These are phyloP conservation scores for Hanseniaspora meyeri DNA, from an alignment of 805 yeast species.

Conservation along the genomic window DNA sequence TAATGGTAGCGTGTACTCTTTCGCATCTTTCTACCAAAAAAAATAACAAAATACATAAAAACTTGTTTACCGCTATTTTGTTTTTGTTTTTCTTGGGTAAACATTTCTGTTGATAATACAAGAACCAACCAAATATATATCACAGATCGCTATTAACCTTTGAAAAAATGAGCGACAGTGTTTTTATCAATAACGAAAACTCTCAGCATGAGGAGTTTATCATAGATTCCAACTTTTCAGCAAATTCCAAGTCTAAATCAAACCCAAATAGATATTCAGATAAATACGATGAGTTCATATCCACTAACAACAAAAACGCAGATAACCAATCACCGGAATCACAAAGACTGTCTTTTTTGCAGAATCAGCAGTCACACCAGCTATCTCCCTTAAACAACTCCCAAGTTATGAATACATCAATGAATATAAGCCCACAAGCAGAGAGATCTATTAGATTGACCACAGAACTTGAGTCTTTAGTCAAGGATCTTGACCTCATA, in stretches of 20 bases:
- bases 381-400: constrained; percentile 7
- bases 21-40: no score
- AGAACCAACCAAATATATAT: no score
- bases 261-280: background rate
- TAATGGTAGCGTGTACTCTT: no score
- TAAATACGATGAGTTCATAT: background rate
- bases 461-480: constrained; percentile 23
- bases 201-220: background rate
- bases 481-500: constrained; percentile 34
- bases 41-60: no score
- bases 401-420: constrained; percentile 11
- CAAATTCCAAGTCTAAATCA: background rate
- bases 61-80: background rate
- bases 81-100: no score
- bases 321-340: constrained; percentile 7
- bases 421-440: constrained; percentile 12
- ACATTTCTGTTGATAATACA: no score
- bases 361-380: constrained; percentile 4
- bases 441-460: constrained; percentile 27
- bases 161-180: background rate
- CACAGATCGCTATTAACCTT: no score
- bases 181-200: background rate
- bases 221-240: background rate
- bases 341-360: constrained; percentile 9
- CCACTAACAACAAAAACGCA: background rate